phyloP scores from a whole-genome alignment of 2,329 filamentous ascomycete genomes.

The Aspergillus awamori region DNA sequence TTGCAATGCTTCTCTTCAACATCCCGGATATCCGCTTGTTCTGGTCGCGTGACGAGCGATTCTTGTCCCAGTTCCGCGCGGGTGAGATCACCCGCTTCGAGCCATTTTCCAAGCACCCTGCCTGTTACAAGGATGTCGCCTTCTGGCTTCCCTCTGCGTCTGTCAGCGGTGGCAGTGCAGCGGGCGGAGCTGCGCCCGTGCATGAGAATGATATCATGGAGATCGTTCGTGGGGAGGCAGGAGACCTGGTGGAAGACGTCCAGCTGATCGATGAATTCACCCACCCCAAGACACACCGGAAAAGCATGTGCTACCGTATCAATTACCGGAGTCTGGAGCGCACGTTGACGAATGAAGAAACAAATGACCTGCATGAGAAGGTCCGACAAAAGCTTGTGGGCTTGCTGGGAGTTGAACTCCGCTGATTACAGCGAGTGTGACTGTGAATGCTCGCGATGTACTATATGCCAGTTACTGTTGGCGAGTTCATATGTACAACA shows the following conservation, averaged over 20 bases:
- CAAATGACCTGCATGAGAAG: slow-evolving; percentile 72
- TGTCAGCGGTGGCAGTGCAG: slow-evolving; percentile 41
- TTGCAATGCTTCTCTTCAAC: slow-evolving; percentile 95
- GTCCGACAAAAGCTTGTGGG: slow-evolving; percentile 68
- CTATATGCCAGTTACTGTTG: not conserved
- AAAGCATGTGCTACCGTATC: slow-evolving; percentile 88
- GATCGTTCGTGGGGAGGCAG: slow-evolving; percentile 78
- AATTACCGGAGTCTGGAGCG: slow-evolving; percentile 91
- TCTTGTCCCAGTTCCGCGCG: slow-evolving; percentile 76
- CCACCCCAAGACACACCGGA: slow-evolving; percentile 80
- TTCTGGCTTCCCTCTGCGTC: slow-evolving; percentile 73
- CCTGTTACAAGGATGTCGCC: slow-evolving; percentile 86
- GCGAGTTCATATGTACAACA: not conserved
- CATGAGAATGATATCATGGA: slow-evolving; percentile 99
- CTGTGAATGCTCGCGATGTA: not conserved
- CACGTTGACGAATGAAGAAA: slow-evolving; percentile 82
- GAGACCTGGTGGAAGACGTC: slow-evolving; percentile 87
- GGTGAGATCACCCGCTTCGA: slow-evolving; percentile 66
- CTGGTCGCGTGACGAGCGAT: slow-evolving; percentile 85
- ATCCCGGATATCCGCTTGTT: slow-evolving; percentile 97
- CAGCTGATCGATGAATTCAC: slow-evolving; percentile 80
- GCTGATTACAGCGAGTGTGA: slow-evolving; percentile 35
- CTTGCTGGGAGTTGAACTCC: slow-evolving; percentile 76
- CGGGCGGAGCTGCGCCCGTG: slow-evolving; percentile 55
- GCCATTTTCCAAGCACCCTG: slow-evolving; percentile 89